Evolutionary conservation across 805 yeast genomes (phyloP).

Genomic region (Yarrowia sp.): DNA sequence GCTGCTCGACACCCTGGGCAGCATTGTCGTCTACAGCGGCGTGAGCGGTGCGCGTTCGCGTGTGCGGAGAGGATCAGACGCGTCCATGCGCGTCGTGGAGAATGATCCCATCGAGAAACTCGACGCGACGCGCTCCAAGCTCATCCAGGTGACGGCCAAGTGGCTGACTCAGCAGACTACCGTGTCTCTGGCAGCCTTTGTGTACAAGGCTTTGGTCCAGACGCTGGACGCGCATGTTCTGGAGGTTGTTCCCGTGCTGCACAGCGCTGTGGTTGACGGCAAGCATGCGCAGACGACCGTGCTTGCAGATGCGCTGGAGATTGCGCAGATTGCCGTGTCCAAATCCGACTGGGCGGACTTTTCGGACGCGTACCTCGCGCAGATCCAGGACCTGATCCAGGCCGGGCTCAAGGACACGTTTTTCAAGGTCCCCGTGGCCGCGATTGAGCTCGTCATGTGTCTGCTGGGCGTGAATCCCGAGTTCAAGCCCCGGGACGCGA

Average conservation of each 20-base stretch:
- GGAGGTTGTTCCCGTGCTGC: conserved; percentile 31
- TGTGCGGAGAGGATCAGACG: conserved; percentile 34
- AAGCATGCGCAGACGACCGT: conserved; percentile 4
- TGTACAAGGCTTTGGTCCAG: conserved; percentile 23
- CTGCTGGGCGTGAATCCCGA: neutral
- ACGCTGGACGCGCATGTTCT: conserved; percentile 25
- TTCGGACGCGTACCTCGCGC: neutral
- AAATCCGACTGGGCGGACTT: conserved; percentile 11
- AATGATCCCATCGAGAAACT: conserved; percentile 31
- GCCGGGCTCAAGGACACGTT: conserved; percentile 41
- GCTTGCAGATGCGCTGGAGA: neutral
- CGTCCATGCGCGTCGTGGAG: conserved; percentile 33
- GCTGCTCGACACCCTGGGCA: conserved; percentile 47
- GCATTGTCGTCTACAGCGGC: conserved; percentile 20
- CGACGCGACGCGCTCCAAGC: neutral
- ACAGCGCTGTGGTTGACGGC: neutral
- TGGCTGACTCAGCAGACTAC: conserved; percentile 27
- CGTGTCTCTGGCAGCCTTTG: conserved; percentile 27
- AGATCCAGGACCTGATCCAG: conserved; percentile 34
- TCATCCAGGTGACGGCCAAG: conserved; percentile 26
- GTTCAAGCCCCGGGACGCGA: conserved; percentile 27
- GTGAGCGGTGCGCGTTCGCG: neutral
- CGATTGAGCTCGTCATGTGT: neutral
- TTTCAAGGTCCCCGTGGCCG: conserved; percentile 37
- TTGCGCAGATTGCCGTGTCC: neutral